Evolutionary conservation across 352 stramenopile species (phyloP).

Genomic region (Phytopythium montanum): DNA sequence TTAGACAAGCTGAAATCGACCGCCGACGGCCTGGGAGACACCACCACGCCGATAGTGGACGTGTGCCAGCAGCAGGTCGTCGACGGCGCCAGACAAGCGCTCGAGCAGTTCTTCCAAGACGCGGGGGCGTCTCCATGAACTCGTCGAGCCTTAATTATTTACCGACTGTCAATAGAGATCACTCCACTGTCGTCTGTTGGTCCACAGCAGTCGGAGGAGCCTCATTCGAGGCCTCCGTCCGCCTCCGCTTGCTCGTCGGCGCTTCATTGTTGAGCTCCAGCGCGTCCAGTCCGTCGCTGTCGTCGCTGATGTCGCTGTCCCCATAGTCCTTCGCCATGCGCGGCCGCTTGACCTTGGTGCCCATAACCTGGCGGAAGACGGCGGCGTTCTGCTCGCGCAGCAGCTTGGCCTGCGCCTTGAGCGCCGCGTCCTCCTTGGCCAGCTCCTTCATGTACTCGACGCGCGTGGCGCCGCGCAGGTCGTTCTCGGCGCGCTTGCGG

Average conservation of each 20-base stretch:
- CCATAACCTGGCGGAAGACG: conserved; percentile 17
- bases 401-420: conserved; percentile 10
- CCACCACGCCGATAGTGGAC: conserved; percentile 19
- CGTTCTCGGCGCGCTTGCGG: conserved; percentile 15
- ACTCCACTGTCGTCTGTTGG: background rate
- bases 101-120: conserved; percentile 23
- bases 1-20: conserved; percentile 23
- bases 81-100: conserved; percentile 20
- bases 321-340: background rate
- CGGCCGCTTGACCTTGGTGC: conserved; percentile 20
- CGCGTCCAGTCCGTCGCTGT: background rate
- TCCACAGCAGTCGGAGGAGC: too few species aligned
- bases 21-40: conserved; percentile 8
- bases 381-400: conserved; percentile 14
- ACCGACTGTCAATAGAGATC: background rate
- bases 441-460: conserved; percentile 30
- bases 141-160: background rate
- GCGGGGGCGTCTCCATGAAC: background rate
- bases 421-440: conserved; percentile 18
- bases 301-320: background rate
- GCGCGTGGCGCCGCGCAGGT: conserved; percentile 17
- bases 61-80: conserved; percentile 21
- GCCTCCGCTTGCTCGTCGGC: background rate
- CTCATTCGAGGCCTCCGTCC: background rate
- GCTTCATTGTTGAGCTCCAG: background rate